Evolutionary conservation across 352 stramenopile species (phyloP), one percentile per base, ranked within the genome.

Genomic region (Phytophthora pistaciae): DNA sequence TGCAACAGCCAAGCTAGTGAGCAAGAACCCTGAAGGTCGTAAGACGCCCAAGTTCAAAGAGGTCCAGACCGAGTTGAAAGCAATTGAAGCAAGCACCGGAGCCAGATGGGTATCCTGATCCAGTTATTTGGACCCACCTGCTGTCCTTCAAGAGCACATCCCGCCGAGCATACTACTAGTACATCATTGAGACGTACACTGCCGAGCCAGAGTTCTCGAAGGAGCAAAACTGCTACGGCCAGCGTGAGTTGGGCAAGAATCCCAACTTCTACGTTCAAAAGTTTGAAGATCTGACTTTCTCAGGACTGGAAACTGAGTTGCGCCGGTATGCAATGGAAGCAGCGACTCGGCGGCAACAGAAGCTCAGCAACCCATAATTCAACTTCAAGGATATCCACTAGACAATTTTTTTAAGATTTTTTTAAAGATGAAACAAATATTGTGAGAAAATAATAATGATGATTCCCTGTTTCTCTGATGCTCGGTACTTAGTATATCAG

Each of bases 111-210:
- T 75, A 75, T 49, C 65, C 74, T 20, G 80, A 88, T 25, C 83
- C 81, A 2, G 66, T 67, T 7, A 78, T 92, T 63, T 88, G 84
- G 79, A 91, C 84, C 5, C 83, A 92, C 52, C 56, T 94, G 48
- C 61, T 89, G 61, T 77, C 83, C n/a, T 84, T 93, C 72, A 82
- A 85, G 55, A 74, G 66, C 9, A 81, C 68, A 8, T 77, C 73
- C 0, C 58, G 55, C 3, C 68, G 72, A 1, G 52, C 31, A 18
- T 70, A 87, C 48, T 91, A 85, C 63, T 70, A 87, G 44, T 91
- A 85, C 63, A 55, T 70, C 20, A 77, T 91, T 46, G 78, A 90
- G 46, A 87, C 86, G 57, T 91, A 78, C 52, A 74, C 84, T 23
- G 75, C 61, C 20, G 53, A 61, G 13, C 60, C 70, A 8, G 63